Evolutionary conservation across 441 rosid species (phyloP), one percentile per base, ranked within the genome.

Genomic region (Adansonia madagascariensis): DNA sequence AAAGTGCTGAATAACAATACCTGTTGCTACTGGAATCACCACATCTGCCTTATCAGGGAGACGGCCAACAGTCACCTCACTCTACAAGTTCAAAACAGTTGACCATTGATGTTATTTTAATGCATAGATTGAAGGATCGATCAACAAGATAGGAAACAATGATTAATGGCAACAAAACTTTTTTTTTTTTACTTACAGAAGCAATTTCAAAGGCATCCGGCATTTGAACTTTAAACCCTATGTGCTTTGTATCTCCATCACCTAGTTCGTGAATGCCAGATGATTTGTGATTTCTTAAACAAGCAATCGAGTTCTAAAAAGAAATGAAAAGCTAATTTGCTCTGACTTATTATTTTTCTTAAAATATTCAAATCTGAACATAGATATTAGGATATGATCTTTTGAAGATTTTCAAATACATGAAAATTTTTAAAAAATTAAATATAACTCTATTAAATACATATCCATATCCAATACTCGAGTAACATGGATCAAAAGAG

Each of bases 21-120:
- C 95, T 43, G 98, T 91, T 77, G 94, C 97, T 68, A 93, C 94
- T 74, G 94, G 96, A 79, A 95, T 93, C 74, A 95, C 97, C 80
- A 93, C 72, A 79, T 93, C 92, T 83, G 95, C 98, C 78, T 88
- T 89, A 15, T 91, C 95, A 0, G 90, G 88, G 69, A 93, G 82
- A 47, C 97, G 91, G 17, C 98, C 97, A 39, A 93, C 86, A 0
- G 91, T 91, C 49, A 93, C 71, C 0, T 75, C 62, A 35, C 46
- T 47, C 77, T 72, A 56, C 35, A 72, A 52, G 31, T 55, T 56
- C 6, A 72, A 39, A 17, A 72, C 12, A 55, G 17, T 39, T 22
- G 18, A 72, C 57, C 20, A 31, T 17, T 24, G n/a, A 59, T 46
- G 56, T 10, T 24, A 22, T 44, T 62, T 49, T 27, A 44, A 43